Conservation (phyloP, 2,329 filamentous ascomycete genomes). For the Daldinia sp. region DNA sequence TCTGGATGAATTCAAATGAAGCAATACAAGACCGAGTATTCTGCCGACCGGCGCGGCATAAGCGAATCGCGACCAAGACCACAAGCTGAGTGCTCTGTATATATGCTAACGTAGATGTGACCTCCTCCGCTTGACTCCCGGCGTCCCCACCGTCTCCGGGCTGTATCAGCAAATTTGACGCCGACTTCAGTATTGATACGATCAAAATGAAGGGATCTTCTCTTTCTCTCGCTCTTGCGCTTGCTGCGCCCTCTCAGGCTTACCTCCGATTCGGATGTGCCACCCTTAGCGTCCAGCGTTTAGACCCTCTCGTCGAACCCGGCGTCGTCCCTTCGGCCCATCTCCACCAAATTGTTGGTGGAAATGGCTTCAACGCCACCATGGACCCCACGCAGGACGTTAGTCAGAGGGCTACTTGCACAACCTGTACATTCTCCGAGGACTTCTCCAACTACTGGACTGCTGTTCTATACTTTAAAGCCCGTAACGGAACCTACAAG, state of each 20-base stretch:
- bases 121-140: constrained; percentile 1
- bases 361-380: constrained; percentile 42
- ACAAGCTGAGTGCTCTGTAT: constrained; percentile 18
- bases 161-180: constrained; percentile 26
- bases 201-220: constrained; percentile 49
- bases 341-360: constrained; percentile 43
- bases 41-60: constrained; percentile 38
- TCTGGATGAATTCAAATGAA: constrained; percentile 43
- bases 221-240: constrained; percentile 38
- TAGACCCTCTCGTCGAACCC: constrained; percentile 43
- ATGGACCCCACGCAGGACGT: constrained; percentile 43
- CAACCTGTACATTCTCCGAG: constrained; percentile 47
- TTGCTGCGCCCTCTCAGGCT: constrained; percentile 39
- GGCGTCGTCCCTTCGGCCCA: constrained; percentile 40
- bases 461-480: constrained; percentile 44
- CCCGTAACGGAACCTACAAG: constrained; percentile 44
- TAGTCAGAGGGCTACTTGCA: constrained; percentile 45
- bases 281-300: constrained; percentile 41
- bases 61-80: constrained; percentile 17
- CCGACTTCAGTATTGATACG: constrained; percentile 33
- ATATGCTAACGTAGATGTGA: constrained; percentile 16
- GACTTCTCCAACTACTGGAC: constrained; percentile 46
- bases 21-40: constrained; percentile 27
- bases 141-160: constrained; percentile 25
- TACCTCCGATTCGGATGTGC: constrained; percentile 44